phyloP scores from a whole-genome alignment of 208 protist species.

The Crithidia brevicula region DNA sequence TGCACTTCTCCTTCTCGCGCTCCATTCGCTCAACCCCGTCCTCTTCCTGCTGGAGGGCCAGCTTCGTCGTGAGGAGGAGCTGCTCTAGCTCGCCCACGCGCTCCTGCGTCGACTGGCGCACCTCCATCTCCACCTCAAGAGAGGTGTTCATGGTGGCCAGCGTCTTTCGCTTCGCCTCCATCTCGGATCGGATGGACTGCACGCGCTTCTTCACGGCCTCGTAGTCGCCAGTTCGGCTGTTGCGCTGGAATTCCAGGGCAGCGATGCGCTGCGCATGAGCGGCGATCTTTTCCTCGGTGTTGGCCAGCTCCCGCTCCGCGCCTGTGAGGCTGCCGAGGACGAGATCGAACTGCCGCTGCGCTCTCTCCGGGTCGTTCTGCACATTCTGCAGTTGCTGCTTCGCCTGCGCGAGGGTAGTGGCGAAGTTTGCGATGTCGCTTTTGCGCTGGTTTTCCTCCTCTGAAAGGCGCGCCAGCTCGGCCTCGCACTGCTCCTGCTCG shows the following conservation, averaged over 20 bases:
- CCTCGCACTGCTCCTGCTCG: slow-evolving; percentile 45
- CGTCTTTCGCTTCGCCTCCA: slow-evolving; percentile 85
- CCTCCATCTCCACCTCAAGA: slow-evolving; percentile 79
- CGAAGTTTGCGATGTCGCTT: slow-evolving; percentile 59
- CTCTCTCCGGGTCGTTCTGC: slow-evolving; percentile 81
- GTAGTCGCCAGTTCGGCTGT: slow-evolving; percentile 64
- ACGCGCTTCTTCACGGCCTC: slow-evolving; percentile 64
- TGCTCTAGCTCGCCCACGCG: slow-evolving; percentile 73
- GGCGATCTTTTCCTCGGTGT: slow-evolving; percentile 71
- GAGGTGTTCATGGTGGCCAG: slow-evolving; percentile 88
- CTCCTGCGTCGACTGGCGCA: slow-evolving; percentile 71
- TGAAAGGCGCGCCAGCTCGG: slow-evolving; percentile 47
- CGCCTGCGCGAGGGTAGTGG: slow-evolving; percentile 60
- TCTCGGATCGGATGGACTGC: slow-evolving; percentile 65
- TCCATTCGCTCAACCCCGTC: slow-evolving; percentile 67
- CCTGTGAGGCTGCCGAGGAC: slow-evolving; percentile 66
- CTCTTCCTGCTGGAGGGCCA: slow-evolving; percentile 54
- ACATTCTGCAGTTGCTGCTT: slow-evolving; percentile 78
- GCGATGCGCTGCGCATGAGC: slow-evolving; percentile 64
- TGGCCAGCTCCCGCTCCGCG: slow-evolving; percentile 66
- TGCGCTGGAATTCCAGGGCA: slow-evolving; percentile 83
- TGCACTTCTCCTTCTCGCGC: slow-evolving; percentile 74
- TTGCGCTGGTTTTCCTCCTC: slow-evolving; percentile 65
- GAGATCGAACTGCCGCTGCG: slow-evolving; percentile 75
- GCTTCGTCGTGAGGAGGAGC: slow-evolving; percentile 71